Conservation (phyloP, 2,329 filamentous ascomycete species). For the Botryosphaeria agaves region DNA sequence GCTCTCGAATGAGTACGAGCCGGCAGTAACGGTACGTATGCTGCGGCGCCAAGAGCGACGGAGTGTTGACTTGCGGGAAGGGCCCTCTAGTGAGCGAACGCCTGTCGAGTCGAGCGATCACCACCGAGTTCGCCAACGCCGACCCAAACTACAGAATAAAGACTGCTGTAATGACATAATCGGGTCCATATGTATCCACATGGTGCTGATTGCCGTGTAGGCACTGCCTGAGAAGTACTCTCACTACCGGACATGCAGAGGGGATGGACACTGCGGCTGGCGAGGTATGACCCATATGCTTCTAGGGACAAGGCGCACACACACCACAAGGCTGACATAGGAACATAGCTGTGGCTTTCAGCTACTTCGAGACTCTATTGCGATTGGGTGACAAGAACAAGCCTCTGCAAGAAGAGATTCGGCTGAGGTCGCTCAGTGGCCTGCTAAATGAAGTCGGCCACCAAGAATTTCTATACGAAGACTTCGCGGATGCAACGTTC, state of each 20-base stretch:
- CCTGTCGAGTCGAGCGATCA: constrained; percentile 59
- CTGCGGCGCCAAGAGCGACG: constrained; percentile 7
- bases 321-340: constrained; percentile 10
- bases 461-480: constrained; percentile 53
- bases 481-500: constrained; percentile 65
- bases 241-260: constrained; percentile 71
- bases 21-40: constrained; percentile 35
- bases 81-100: constrained; percentile 69
- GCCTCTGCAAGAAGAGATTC: constrained; percentile 51
- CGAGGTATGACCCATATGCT: constrained; percentile 51
- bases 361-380: constrained; percentile 78
- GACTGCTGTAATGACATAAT: constrained; percentile 68
- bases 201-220: too few species aligned
- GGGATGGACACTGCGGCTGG: constrained; percentile 96
- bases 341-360: constrained; percentile 65
- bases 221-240: constrained; percentile 69
- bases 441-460: constrained; percentile 55
- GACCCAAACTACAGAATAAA: constrained; percentile 75
- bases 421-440: constrained; percentile 54
- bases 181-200: too few species aligned
- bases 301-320: constrained; percentile 4
- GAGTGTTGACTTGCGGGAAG: constrained; percentile 28
- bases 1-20: constrained; percentile 42
- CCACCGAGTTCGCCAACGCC: constrained; percentile 73
- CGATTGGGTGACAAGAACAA: constrained; percentile 45